Conservation (phyloP, 23 red algal species). For the Pyropia yezoensis region DNA sequence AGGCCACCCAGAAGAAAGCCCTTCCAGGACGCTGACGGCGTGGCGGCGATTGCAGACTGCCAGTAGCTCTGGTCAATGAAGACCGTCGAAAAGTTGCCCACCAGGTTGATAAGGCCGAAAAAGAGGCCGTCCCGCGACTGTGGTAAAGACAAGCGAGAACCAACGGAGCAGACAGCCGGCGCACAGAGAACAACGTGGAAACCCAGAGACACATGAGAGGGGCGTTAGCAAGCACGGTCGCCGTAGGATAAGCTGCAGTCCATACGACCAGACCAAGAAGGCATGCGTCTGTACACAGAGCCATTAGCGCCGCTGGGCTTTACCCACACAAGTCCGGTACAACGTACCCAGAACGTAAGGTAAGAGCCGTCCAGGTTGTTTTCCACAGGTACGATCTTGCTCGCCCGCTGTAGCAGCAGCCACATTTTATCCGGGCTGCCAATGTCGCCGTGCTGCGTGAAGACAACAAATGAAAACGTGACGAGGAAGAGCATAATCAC, state of each 20-base stretch:
- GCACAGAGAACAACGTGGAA: too few species aligned
- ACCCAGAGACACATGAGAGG: too few species aligned
- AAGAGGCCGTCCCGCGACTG: slow-evolving; percentile 63
- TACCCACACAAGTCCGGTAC: too few species aligned
- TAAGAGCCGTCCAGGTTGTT: slow-evolving; percentile 68
- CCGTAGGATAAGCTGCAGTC: too few species aligned
- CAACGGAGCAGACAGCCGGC: too few species aligned
- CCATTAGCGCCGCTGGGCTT: too few species aligned
- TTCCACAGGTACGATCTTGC: slow-evolving; percentile 21
- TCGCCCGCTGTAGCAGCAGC: slow-evolving; percentile 12
- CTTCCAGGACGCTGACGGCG: slow-evolving; percentile 55
- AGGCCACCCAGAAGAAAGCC: slow-evolving; percentile 70
- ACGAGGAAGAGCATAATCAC: slow-evolving; percentile 35
- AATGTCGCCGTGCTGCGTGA: slow-evolving; percentile 23
- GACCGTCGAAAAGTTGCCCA: slow-evolving; percentile 69
- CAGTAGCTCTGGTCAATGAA: slow-evolving; percentile 77
- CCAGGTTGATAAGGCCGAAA: slow-evolving; percentile 74
- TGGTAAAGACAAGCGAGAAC: too few species aligned
- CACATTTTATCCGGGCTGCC: slow-evolving; percentile 32
- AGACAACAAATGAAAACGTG: slow-evolving; percentile 49
- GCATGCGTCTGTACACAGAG: too few species aligned
- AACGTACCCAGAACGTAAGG: slow-evolving; percentile 22
- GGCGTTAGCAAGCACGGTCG: too few species aligned
- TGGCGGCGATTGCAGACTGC: slow-evolving; percentile 71
- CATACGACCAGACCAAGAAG: too few species aligned